A percentile compares a stretch with the other conserved stretches of the same genome.
These are phyloP conservation scores for Nakazawaea pomicola DNA, from an alignment of 805 yeast genomes.

Conservation along the genomic window DNA sequence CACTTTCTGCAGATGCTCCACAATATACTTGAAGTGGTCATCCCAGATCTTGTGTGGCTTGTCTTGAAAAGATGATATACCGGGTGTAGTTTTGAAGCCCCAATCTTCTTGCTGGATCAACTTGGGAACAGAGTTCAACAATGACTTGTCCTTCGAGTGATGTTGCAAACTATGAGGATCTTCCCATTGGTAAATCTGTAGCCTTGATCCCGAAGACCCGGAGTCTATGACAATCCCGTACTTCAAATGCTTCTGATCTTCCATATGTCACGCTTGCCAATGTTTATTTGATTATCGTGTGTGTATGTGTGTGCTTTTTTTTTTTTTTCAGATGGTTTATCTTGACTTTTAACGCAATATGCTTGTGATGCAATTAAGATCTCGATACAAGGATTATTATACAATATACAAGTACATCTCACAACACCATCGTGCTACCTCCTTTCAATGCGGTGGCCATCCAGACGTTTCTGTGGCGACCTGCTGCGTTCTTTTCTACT, in stretches of 20 bases:
- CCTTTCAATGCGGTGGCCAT: too few species aligned
- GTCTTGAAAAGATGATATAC: slow-evolving; percentile 66
- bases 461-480: too few species aligned
- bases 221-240: slow-evolving; percentile 93
- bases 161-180: slow-evolving; percentile 35
- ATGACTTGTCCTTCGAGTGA: slow-evolving; percentile 25
- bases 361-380: too few species aligned
- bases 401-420: too few species aligned
- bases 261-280: neutral
- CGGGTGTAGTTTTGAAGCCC: slow-evolving; percentile 75
- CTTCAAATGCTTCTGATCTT: slow-evolving; percentile 15
- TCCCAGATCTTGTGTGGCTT: slow-evolving; percentile 58
- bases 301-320: neutral
- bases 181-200: slow-evolving; percentile 79
- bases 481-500: too few species aligned
- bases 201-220: slow-evolving; percentile 92
- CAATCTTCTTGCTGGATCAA: slow-evolving; percentile 61
- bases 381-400: neutral
- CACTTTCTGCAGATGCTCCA: slow-evolving; percentile 62
- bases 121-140: slow-evolving; percentile 59
- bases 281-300: neutral
- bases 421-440: too few species aligned
- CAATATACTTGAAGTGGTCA: slow-evolving; percentile 59
- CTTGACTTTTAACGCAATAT: too few species aligned
- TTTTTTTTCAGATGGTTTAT: neutral